These are phyloP conservation scores for Paxillus ammoniavirescens DNA, from an alignment of 768 basidiomycete species.

Conservation along the genomic window DNA sequence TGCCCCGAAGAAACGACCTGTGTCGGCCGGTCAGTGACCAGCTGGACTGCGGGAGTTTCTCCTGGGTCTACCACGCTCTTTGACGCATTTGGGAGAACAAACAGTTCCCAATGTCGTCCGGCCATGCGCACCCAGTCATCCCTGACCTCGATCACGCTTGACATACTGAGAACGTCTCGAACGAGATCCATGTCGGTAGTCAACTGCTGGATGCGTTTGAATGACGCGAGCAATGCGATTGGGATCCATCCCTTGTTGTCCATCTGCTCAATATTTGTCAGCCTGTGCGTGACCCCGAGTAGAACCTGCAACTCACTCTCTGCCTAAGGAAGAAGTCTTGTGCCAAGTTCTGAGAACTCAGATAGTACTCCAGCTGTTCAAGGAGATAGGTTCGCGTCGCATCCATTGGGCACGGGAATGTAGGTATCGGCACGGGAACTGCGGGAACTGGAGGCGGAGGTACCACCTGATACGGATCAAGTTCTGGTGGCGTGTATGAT, in stretches of 20 bases:
- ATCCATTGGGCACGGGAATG: conserved; percentile 59
- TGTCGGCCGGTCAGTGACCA: conserved; percentile 1
- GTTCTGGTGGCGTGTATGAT: conserved; percentile 31
- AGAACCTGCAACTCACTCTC: conserved; percentile 50
- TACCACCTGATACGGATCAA: conserved; percentile 26
- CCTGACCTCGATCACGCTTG: conserved; percentile 68
- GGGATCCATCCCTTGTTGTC: conserved; percentile 86
- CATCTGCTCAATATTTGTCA: conserved; percentile 64
- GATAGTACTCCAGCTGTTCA: conserved; percentile 88
- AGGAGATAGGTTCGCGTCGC: conserved; percentile 66
- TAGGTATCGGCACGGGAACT: conserved; percentile 37
- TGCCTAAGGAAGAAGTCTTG: conserved; percentile 81
- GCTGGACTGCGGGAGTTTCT: background rate
- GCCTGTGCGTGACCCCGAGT: background rate
- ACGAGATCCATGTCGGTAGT: conserved; percentile 62
- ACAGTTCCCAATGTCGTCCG: conserved; percentile 55
- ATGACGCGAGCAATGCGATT: conserved; percentile 77
- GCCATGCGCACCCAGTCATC: conserved; percentile 68
- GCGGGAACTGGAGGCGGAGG: conserved; percentile 20
- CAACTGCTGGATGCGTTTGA: conserved; percentile 76
- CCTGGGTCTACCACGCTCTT: conserved; percentile 35
- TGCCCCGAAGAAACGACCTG: background rate
- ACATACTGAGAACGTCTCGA: conserved; percentile 65
- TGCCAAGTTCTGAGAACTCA: conserved; percentile 88
- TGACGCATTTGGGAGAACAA: conserved; percentile 57